phyloP scores from a whole-genome alignment of 129 eudicot species.

The Artemisia tridentata region DNA sequence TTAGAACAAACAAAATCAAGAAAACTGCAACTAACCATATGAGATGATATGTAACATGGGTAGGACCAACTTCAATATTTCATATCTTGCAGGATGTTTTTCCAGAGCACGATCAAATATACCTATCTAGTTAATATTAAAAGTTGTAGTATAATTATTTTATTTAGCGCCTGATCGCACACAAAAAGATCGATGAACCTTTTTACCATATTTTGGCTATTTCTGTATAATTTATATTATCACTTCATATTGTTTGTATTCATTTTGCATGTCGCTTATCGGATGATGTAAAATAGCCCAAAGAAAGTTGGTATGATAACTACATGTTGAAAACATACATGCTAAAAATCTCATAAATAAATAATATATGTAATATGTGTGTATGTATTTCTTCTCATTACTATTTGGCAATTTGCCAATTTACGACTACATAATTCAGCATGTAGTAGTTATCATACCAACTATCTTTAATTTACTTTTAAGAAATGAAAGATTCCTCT shows the following conservation, averaged over 20 bases:
- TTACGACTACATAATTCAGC: neutral
- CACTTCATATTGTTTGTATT: no score
- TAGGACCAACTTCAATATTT: conserved; percentile 9
- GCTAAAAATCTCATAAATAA: neutral
- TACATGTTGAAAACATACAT: neutral
- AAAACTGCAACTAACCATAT: neutral
- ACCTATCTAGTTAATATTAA: neutral
- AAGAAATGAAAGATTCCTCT: conserved; percentile 5
- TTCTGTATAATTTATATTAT: no score
- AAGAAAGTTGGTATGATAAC: neutral
- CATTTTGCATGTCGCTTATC: no score
- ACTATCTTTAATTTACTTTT: neutral
- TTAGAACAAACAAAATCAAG: conserved; percentile 6
- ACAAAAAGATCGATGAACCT: no score
- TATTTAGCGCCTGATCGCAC: no score
- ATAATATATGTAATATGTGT: no score
- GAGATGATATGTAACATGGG: conserved; percentile 23
- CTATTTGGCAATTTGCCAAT: neutral
- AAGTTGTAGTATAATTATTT: no score
- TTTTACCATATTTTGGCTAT: no score
- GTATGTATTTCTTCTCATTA: neutral
- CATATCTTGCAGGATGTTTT: neutral
- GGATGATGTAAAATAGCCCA: neutral
- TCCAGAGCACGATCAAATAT: neutral
- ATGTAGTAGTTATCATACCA: neutral